phyloP scores from a whole-genome alignment of 2,329 filamentous ascomycete species.

The Pseudofabraea citricarpa region DNA sequence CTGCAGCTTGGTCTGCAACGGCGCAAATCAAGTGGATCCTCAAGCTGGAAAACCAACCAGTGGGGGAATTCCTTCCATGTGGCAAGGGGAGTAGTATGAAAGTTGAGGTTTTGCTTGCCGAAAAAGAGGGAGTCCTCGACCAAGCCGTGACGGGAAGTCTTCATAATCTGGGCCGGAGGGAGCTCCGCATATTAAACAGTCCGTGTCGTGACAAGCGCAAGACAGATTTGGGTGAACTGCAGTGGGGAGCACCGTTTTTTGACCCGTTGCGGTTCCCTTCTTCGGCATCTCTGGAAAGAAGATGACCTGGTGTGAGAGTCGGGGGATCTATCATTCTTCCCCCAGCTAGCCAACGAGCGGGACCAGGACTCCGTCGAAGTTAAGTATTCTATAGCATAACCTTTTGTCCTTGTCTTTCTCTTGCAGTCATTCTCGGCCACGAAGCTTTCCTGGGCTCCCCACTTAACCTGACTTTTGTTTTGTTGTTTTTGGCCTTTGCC shows the following conservation, averaged over 20 bases:
- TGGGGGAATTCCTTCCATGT: too few relatives aligned
- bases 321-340: too few relatives aligned
- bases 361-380: not conserved
- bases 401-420: not conserved
- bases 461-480: not conserved
- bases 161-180: too few relatives aligned
- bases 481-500: not conserved
- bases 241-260: too few relatives aligned
- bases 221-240: constrained; percentile 9
- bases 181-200: constrained; percentile 3
- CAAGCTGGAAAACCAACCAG: constrained; percentile 3
- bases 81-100: too few relatives aligned
- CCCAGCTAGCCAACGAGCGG: too few relatives aligned
- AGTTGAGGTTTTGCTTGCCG: too few relatives aligned
- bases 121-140: too few relatives aligned
- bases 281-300: constrained; percentile 15
- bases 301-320: not conserved
- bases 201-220: constrained; percentile 12
- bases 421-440: not conserved
- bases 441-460: not conserved
- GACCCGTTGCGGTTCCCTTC: constrained; percentile 15
- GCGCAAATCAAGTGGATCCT: constrained; percentile 6
- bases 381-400: not conserved
- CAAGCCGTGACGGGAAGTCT: too few relatives aligned
- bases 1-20: not conserved